phyloP scores from a whole-genome alignment of 2,329 filamentous ascomycete species.

The Dothideomycetes sp. region DNA sequence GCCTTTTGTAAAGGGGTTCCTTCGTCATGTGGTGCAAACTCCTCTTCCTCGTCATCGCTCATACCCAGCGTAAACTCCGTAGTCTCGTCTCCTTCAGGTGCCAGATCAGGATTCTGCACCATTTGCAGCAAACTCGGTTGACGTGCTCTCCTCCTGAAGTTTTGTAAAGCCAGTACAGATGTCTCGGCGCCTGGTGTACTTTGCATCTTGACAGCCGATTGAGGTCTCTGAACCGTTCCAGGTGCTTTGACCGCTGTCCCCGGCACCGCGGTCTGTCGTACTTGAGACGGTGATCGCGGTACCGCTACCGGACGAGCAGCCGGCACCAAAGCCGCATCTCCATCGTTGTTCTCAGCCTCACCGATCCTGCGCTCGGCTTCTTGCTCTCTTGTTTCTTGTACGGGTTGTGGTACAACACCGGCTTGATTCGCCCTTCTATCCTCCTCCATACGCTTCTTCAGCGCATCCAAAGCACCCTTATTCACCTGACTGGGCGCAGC shows the following conservation, averaged over 20 bases:
- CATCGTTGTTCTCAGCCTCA: slow-evolving; percentile 1
- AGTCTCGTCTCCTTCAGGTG: slow-evolving; percentile 20
- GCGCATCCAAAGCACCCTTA: slow-evolving; percentile 23
- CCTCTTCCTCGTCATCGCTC: slow-evolving; percentile 24
- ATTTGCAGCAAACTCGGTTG: slow-evolving; percentile 42
- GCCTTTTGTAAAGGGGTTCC: slow-evolving; percentile 48
- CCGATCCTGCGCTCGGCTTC: background rate
- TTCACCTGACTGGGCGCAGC: slow-evolving; percentile 21
- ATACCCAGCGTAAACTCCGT: slow-evolving; percentile 15
- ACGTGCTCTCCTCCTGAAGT: slow-evolving; percentile 41
- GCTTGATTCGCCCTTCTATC: slow-evolving; percentile 18
- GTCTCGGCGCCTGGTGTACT: slow-evolving; percentile 36
- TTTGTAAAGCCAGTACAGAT: slow-evolving; percentile 40
- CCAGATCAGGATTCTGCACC: slow-evolving; percentile 31
- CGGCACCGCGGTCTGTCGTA: slow-evolving; percentile 22
- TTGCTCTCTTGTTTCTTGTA: background rate
- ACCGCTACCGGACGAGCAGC: slow-evolving; percentile 13
- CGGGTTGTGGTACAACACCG: slow-evolving; percentile 6
- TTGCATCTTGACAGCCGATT: slow-evolving; percentile 35
- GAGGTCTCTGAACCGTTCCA: slow-evolving; percentile 24
- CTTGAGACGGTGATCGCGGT: slow-evolving; percentile 23
- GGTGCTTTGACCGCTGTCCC: slow-evolving; percentile 18
- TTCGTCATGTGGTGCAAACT: slow-evolving; percentile 55
- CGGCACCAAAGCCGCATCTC: slow-evolving; percentile 14
- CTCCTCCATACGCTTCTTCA: slow-evolving; percentile 27